Conservation (phyloP, 148 eudicot species). For the Vaccinium vitisidaea region DNA sequence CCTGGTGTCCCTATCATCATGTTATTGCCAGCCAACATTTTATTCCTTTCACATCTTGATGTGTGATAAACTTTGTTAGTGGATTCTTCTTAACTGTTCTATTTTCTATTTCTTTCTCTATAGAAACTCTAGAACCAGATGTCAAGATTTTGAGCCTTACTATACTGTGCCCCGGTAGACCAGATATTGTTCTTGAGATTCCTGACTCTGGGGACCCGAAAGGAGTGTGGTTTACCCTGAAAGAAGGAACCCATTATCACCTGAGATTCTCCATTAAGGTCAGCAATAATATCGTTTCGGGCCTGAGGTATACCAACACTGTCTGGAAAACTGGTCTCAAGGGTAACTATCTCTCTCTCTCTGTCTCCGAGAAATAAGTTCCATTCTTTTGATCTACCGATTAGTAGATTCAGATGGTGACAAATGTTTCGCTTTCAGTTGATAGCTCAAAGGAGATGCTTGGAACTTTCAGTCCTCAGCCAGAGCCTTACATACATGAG, state of each 20-base stretch:
- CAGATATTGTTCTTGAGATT: conserved; percentile 53
- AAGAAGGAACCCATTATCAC: conserved; percentile 73
- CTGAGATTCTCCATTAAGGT: conserved; percentile 70
- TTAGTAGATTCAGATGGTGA: background rate
- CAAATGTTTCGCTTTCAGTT: conserved; percentile 31
- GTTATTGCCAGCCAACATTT: conserved; percentile 6
- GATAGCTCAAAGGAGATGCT: conserved; percentile 76
- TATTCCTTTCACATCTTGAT: background rate
- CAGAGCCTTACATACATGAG: conserved; percentile 62
- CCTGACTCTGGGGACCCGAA: conserved; percentile 54
- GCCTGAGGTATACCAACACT: conserved; percentile 68
- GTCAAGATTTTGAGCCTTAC: conserved; percentile 70
- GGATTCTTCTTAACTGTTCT: background rate
- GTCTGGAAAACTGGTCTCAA: conserved; percentile 86
- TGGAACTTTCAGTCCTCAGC: conserved; percentile 73
- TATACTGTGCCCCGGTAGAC: conserved; percentile 56
- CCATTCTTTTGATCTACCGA: background rate
- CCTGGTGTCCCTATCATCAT: background rate
- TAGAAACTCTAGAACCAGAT: conserved; percentile 63
- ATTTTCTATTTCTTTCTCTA: background rate
- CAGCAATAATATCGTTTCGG: conserved; percentile 72
- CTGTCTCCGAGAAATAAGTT: background rate
- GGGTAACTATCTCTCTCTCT: conserved; percentile 38
- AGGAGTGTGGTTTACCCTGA: conserved; percentile 74
- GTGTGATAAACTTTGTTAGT: background rate